Evolutionary conservation across 805 yeast species (phyloP).

Genomic region (Candida khao-thaluensis): DNA sequence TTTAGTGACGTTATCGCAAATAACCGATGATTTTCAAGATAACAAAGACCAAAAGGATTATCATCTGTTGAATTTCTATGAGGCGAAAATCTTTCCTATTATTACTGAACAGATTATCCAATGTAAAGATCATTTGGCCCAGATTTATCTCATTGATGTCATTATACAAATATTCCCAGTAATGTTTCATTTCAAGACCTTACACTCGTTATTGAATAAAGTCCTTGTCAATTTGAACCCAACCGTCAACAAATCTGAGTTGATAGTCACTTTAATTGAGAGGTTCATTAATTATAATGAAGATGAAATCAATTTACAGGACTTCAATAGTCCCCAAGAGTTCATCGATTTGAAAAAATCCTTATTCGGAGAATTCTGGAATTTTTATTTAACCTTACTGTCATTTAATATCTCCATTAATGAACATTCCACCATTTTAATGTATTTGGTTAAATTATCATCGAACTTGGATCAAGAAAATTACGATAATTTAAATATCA

Average conservation of each 20-base stretch:
- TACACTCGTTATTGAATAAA: conserved; percentile 58
- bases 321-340: conserved; percentile 2
- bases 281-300: conserved; percentile 56
- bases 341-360: conserved; percentile 7
- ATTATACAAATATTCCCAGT: conserved; percentile 94
- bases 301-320: conserved; percentile 12
- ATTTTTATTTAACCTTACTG: conserved; percentile 55
- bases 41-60: conserved; percentile 16
- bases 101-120: conserved; percentile 88
- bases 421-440: conserved; percentile 63
- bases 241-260: conserved; percentile 61
- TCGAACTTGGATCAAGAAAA: conserved; percentile 66
- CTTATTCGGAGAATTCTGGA: conserved; percentile 65
- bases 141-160: conserved; percentile 87
- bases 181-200: conserved; percentile 76
- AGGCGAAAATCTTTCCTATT: conserved; percentile 65
- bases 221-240: conserved; percentile 70
- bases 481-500: conserved; percentile 55
- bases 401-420: conserved; percentile 59
- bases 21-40: conserved; percentile 64
- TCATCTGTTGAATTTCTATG: conserved; percentile 32
- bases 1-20: conserved; percentile 81
- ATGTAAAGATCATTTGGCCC: conserved; percentile 89
- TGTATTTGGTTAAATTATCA: conserved; percentile 63
- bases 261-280: conserved; percentile 69